Evolutionary conservation across 352 stramenopile genomes (phyloP), one percentile per base, ranked within the genome.

Genomic region (Phytophthora niederhauseri): DNA sequence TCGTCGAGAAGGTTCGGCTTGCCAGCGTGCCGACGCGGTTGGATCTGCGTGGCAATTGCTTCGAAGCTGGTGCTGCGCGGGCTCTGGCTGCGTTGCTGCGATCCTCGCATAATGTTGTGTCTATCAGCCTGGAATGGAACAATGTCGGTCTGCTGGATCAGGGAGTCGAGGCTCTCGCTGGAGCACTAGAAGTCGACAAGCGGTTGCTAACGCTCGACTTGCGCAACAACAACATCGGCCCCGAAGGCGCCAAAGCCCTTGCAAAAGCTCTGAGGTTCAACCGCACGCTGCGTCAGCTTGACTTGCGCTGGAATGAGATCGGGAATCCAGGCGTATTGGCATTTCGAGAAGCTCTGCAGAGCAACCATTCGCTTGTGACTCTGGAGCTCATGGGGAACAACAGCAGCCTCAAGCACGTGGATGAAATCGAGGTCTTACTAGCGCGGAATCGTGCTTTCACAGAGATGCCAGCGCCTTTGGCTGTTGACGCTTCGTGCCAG

Each of bases 271-370:
- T 97, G 4, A 43, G 34, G 36, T 70, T 76, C 8, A 97, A 97
- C 58, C 72, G 68, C 17, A 88, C 85, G 19, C 77, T 97, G 22
- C 70, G 82, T 34, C 79, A 89, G 30, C 70, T 97, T 28, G 89
- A 97, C 60, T 61, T 97, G 64, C 78, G 90, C 1, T 94, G 87
- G 85, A 97, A 95, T 59, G 84, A 93, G 61, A 73, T 97, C 55
- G 87, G 82, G 5, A 90, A 92, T 51, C 70, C 83, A 2, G 90
- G 90, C 0, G 87, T 87, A 1, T 59, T 92, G 14, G 85, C 87
- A 50, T 88, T 96, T 55, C 70, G 85, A 5, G 85, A 93, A 14
- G 77, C 82, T 4, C 66, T 96, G n/a, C 84, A 94, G 58, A 81
- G 52, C 53, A 95, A 95, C 26, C 52, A 87, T 22, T 78, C 86